Conservation (phyloP, 768 basidiomycete species). For the Termitomyces titanicus region DNA sequence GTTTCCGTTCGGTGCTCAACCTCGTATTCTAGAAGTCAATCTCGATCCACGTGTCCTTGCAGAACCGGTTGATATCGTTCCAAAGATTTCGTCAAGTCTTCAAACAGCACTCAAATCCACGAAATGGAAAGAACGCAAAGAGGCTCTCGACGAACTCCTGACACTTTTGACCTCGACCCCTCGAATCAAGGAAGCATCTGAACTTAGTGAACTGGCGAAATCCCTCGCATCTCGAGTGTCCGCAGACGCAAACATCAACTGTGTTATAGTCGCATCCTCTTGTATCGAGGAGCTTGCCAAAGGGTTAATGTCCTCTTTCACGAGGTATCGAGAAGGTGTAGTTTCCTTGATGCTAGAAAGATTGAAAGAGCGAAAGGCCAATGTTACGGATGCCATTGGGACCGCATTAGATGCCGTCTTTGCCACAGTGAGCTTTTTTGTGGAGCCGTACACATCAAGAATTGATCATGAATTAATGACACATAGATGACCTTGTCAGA, state of each 20-base stretch:
- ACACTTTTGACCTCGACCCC: slow-evolving; percentile 65
- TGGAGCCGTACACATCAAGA: neutral
- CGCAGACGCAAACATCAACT: slow-evolving; percentile 91
- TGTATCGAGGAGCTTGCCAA: slow-evolving; percentile 85
- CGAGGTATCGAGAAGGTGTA: slow-evolving; percentile 64
- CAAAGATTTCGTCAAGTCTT: slow-evolving; percentile 73
- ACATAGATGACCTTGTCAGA: slow-evolving; percentile 74
- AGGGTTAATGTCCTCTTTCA: slow-evolving; percentile 73
- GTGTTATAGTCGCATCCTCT: slow-evolving; percentile 84
- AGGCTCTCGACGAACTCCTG: slow-evolving; percentile 80
- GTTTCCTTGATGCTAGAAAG: slow-evolving; percentile 81
- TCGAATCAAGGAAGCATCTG: slow-evolving; percentile 76
- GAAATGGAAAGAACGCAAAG: slow-evolving; percentile 98
- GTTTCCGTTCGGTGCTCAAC: slow-evolving; percentile 8
- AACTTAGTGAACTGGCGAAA: slow-evolving; percentile 71
- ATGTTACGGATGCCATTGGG: slow-evolving; percentile 86
- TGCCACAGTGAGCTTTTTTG: slow-evolving; percentile 55
- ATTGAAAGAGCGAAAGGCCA: slow-evolving; percentile 91
- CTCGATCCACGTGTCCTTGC: slow-evolving; percentile 78
- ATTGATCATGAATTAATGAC: slow-evolving; percentile 9
- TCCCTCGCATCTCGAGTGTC: slow-evolving; percentile 79
- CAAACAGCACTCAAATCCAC: slow-evolving; percentile 77
- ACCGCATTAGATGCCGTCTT: slow-evolving; percentile 88
- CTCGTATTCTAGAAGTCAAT: slow-evolving; percentile 37
- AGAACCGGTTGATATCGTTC: slow-evolving; percentile 76